These are phyloP conservation scores for Curvularia spicifera DNA, from an alignment of 2,329 filamentous ascomycete genomes.

Conservation along the genomic window DNA sequence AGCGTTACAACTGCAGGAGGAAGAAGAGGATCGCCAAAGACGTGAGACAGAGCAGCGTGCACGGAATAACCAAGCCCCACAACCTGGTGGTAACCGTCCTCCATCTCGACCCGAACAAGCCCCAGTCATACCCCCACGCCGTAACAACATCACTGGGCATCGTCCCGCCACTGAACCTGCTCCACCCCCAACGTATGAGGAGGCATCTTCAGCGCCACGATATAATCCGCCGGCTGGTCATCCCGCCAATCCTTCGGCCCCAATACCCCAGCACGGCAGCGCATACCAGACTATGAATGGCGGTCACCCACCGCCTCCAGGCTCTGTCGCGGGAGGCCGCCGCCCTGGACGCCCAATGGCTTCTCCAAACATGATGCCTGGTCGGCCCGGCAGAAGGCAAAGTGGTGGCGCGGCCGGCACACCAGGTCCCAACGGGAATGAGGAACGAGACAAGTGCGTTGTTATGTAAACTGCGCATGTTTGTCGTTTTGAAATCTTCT, in stretches of 20 bases:
- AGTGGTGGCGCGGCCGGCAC: slow-evolving; percentile 30
- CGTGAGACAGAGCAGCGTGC: slow-evolving; percentile 64
- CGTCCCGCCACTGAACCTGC: slow-evolving; percentile 55
- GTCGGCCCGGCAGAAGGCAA: slow-evolving; percentile 32
- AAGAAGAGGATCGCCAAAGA: slow-evolving; percentile 83
- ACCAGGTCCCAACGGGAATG: slow-evolving; percentile 16
- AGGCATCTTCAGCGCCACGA: slow-evolving; percentile 63
- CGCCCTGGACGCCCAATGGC: neutral
- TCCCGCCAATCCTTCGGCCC: slow-evolving; percentile 50
- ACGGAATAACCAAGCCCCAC: slow-evolving; percentile 61
- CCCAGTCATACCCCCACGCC: slow-evolving; percentile 56
- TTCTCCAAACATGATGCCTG: slow-evolving; percentile 3
- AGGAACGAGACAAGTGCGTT: slow-evolving; percentile 44
- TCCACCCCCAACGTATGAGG: slow-evolving; percentile 70
- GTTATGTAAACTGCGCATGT: slow-evolving; percentile 36
- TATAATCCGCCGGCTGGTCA: slow-evolving; percentile 60
- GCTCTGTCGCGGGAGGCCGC: slow-evolving; percentile 1
- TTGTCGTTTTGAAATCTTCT: neutral
- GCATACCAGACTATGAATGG: slow-evolving; percentile 33
- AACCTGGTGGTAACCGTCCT: slow-evolving; percentile 34
- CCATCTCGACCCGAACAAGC: slow-evolving; percentile 45
- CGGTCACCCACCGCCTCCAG: slow-evolving; percentile 20
- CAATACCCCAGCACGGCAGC: slow-evolving; percentile 33
- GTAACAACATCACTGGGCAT: slow-evolving; percentile 47
- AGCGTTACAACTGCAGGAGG: slow-evolving; percentile 90